Percentiles rank a stretch among this genome's conserved stretches.
Evolutionary conservation across 2,329 filamentous ascomycete genomes (phyloP).

Genomic region (Arthrinium phaeospermum): DNA sequence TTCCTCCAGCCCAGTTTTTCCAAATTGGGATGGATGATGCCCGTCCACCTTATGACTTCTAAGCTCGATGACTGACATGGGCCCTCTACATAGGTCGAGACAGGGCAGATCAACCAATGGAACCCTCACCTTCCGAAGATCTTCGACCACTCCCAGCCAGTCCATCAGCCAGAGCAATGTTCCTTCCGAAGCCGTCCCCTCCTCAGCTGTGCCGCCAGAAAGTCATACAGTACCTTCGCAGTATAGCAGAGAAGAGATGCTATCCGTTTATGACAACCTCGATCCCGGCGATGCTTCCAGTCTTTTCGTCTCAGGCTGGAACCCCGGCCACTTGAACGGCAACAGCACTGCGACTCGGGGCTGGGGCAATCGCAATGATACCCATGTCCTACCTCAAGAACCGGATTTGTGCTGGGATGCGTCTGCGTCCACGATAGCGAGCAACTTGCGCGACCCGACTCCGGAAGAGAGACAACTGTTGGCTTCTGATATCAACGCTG

Average conservation of each 20-base stretch:
- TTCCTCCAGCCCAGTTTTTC: neutral
- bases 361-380: slow-evolving; percentile 81
- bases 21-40: neutral
- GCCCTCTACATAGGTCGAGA: slow-evolving; percentile 54
- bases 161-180: slow-evolving; percentile 42
- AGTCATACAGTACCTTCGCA: slow-evolving; percentile 66
- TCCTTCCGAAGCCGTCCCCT: slow-evolving; percentile 39
- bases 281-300: slow-evolving; percentile 65
- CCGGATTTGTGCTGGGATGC: slow-evolving; percentile 93
- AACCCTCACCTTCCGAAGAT: slow-evolving; percentile 68
- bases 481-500: slow-evolving; percentile 87
- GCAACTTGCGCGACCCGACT: slow-evolving; percentile 75
- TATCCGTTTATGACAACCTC: slow-evolving; percentile 69
- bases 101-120: slow-evolving; percentile 64
- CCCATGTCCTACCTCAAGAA: slow-evolving; percentile 74
- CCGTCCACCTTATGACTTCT: neutral
- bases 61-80: neutral
- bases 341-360: slow-evolving; percentile 68
- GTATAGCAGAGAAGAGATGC: slow-evolving; percentile 80
- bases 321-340: slow-evolving; percentile 74
- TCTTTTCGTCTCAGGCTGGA: slow-evolving; percentile 79
- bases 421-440: slow-evolving; percentile 70
- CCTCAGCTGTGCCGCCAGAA: slow-evolving; percentile 48
- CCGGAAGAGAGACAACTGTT: slow-evolving; percentile 76
- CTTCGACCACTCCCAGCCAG: slow-evolving; percentile 61